Base-by-base conservation (phyloP, 73 alveolate species). In the Paramecium tetraurelia region DNA sequence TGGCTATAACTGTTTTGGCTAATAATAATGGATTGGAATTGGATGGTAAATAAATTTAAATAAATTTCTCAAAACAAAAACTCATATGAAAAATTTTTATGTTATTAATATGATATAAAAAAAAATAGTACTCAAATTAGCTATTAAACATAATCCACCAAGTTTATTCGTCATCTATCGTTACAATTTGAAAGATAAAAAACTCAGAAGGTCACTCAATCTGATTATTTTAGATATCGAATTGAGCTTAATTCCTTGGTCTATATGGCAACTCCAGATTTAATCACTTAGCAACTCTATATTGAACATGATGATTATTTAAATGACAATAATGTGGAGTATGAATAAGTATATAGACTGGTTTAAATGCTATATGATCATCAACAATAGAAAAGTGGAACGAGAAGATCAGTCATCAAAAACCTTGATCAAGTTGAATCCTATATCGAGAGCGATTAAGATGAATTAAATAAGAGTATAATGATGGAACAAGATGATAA, bases 1-100 rank as follows among this genome's bases (percentile, higher is more conserved):
- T 80, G 75, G 90, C 90, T 20, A 80, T 80, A 24, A 80, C 90
- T 31, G 90, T 80, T 22, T 35, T 80, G 33, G 90, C 90, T 35
- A 80, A 80, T 20, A 41, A 31, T 5, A 80, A 80, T 80, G 90
- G 90, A 80, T 20, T 44, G 41, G 89, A 76, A 40, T 24, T 76
- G 11, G 89, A 76, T 41, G 71, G 89, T 18, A 77, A 77, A 43
- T 21, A 21, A 80, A 72, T 72, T 40, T 38, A 72, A 72, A 72
- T 72, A 14, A 72, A 72, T 72, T 72, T 72, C 59, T 72, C 86
- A 36, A 72, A 72, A 72, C 59, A 72, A 72, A 72, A 72, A 72
- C 86, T 72, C 20, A n/a, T 33, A 63, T 63, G 84, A 63, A 24
- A n/a, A 22, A 63, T 31, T 63, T 53, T 18, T 48, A 20, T 53